phyloP scores from a whole-genome alignment of 2,329 filamentous ascomycete species.

The Trichoderma endophyticum region DNA sequence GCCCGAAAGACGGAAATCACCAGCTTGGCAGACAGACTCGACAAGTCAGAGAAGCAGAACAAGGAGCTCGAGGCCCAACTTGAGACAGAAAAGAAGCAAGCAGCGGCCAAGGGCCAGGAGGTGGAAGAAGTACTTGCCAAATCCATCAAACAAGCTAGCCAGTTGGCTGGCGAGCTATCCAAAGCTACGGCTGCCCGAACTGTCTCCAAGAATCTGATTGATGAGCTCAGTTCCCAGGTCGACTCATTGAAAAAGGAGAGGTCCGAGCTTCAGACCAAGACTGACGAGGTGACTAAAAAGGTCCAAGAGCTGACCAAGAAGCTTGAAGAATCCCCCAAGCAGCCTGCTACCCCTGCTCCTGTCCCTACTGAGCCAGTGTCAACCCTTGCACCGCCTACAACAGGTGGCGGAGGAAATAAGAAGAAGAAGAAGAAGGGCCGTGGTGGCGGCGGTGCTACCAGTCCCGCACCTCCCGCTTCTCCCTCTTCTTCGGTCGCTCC shows the following conservation, averaged over 20 bases:
- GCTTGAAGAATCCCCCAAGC: conserved; percentile 33
- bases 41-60: conserved; percentile 43
- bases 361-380: conserved; percentile 19
- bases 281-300: conserved; percentile 36
- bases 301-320: conserved; percentile 33
- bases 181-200: conserved; percentile 39
- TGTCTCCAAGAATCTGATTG: conserved; percentile 42
- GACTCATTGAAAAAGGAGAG: conserved; percentile 34
- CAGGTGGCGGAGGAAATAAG: conserved; percentile 29
- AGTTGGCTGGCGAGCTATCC: conserved; percentile 42
- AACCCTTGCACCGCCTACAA: conserved; percentile 16
- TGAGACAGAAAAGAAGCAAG: conserved; percentile 31
- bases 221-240: conserved; percentile 38
- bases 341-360: conserved; percentile 25
- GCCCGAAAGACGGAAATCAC: conserved; percentile 48
- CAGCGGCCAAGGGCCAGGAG: conserved; percentile 35
- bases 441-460: conserved; percentile 37
- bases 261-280: conserved; percentile 31
- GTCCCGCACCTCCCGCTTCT: conserved; percentile 20
- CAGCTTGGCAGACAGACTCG: conserved; percentile 48
- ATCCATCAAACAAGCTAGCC: conserved; percentile 33
- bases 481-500: conserved; percentile 26
- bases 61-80: conserved; percentile 41
- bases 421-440: conserved; percentile 88
- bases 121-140: conserved; percentile 36